phyloP scores from a whole-genome alignment of 2,329 filamentous ascomycete genomes.

The Cyphellophora attinorum region DNA sequence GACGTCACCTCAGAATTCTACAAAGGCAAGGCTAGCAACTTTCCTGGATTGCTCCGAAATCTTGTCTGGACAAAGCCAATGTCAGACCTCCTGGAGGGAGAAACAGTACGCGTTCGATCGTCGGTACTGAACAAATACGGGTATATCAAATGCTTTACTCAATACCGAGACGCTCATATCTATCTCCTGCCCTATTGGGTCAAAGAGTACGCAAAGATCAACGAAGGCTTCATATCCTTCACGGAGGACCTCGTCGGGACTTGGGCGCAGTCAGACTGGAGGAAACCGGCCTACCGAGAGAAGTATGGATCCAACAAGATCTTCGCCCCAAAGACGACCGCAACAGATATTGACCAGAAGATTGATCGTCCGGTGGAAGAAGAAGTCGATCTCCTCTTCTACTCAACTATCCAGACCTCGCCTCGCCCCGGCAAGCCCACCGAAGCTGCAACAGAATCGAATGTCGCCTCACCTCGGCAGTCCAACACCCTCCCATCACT shows the following conservation, averaged over 20 bases:
- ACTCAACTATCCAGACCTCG: slow-evolving; percentile 43
- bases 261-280: slow-evolving; percentile 95
- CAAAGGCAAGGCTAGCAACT: slow-evolving; percentile 53
- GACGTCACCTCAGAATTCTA: slow-evolving; percentile 42
- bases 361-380: slow-evolving; percentile 37
- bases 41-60: slow-evolving; percentile 34
- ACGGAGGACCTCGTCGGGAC: slow-evolving; percentile 86
- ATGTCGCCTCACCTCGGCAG: slow-evolving; percentile 2
- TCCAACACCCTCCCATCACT: too few species aligned
- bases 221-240: slow-evolving; percentile 76
- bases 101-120: slow-evolving; percentile 62
- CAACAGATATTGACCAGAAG: slow-evolving; percentile 17
- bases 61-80: slow-evolving; percentile 81
- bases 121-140: slow-evolving; percentile 66
- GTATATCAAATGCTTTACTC: slow-evolving; percentile 68
- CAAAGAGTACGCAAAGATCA: slow-evolving; percentile 68
- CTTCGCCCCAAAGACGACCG: slow-evolving; percentile 27
- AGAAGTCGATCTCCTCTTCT: slow-evolving; percentile 43
- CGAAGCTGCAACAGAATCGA: too few species aligned
- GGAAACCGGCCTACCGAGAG: slow-evolving; percentile 35
- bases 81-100: slow-evolving; percentile 69
- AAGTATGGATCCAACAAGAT: slow-evolving; percentile 36
- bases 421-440: slow-evolving; percentile 10
- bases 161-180: slow-evolving; percentile 82
- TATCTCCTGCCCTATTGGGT: slow-evolving; percentile 93